A percentile compares a stretch with the other conserved stretches of the same genome.
Evolutionary conservation across 495 filamentous ascomycete genomes (phyloP).

Genomic region (Penicillium antarcticum): DNA sequence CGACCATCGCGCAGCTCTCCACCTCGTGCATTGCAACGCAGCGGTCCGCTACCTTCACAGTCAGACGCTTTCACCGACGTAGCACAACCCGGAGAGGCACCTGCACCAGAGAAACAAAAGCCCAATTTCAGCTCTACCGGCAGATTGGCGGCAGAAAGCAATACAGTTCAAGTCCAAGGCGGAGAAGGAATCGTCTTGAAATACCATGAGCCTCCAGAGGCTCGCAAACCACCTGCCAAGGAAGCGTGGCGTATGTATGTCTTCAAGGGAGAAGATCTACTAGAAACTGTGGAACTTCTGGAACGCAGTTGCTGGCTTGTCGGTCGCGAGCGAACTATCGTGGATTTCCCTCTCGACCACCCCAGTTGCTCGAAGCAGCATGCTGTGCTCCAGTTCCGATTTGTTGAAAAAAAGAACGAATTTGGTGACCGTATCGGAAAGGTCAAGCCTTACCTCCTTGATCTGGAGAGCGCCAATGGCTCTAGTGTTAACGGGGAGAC

Average conservation of each 20-base stretch:
- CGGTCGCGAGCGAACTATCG: constrained; percentile 73
- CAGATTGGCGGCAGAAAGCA: constrained; percentile 81
- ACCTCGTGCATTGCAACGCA: constrained; percentile 31
- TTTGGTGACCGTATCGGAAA: constrained; percentile 76
- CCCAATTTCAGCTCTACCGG: constrained; percentile 83
- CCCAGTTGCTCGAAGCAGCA: constrained; percentile 93
- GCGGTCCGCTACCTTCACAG: constrained; percentile 67
- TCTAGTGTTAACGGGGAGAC: constrained; percentile 75
- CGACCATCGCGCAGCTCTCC: constrained; percentile 25
- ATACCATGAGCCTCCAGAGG: constrained; percentile 93
- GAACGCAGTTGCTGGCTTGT: constrained; percentile 85
- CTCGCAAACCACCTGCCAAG: constrained; percentile 76
- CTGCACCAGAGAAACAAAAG: constrained; percentile 67
- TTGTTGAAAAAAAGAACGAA: constrained; percentile 77
- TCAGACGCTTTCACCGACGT: constrained; percentile 61
- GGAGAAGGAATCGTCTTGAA: constrained; percentile 70
- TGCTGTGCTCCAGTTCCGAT: constrained; percentile 90
- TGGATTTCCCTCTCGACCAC: constrained; percentile 81
- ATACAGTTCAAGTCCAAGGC: constrained; percentile 70
- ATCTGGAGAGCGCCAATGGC: constrained; percentile 92
- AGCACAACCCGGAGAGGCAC: constrained; percentile 30
- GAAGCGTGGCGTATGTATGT: constrained; percentile 87
- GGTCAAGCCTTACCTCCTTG: constrained; percentile 89
- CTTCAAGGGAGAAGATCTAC: constrained; percentile 78
- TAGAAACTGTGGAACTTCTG: constrained; percentile 75